Evolutionary conservation across 1,139 yeast species (phyloP), one percentile per base, ranked within the genome.

Genomic region (Yamadazyma aaseri): DNA sequence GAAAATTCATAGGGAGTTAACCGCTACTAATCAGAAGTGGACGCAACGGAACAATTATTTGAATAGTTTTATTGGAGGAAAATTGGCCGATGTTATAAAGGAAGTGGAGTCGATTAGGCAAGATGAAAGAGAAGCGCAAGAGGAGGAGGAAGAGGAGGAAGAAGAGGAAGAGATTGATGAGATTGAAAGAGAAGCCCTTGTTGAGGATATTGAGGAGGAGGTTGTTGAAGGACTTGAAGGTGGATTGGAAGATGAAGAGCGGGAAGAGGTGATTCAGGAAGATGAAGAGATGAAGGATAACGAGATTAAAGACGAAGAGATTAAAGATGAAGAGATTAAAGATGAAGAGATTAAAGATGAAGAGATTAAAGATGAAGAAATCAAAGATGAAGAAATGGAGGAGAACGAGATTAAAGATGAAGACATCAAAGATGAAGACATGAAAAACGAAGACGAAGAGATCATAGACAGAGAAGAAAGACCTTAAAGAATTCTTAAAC

Each of bases 1-100:
- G 8, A 52, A 54, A 29, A 54, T 65, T 14, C 64, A 62, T 38
- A 51, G 55, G 33, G 68, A 62, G 29, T 47, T 66, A 17, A 45
- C 49, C 3, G 50, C 54, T 7, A 54, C 59, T 23, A 70, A 65
- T 40, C 57, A 53, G 33, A 61, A 62, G 39, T 72, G 79, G 78
- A 58, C 56, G 6, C 40, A 53, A 2, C 51, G 73, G 35, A 73
- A 71, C 40, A 51, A 53, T 14, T 56, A 57, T 10, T 56, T 74
- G 45, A 56, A 60, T 20, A 60, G 56, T 27, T 73, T 73, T 42
- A 41, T 74, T 27, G 51, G 51, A 5, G 54, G 51, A 9, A 60
- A 61, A 26, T 51, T 71, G 31, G 44, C 50, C 3, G 17, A 28
- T 8, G 29, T 38, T 10, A 25, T 42, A 5, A 26, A 29, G 17